A percentile compares a stretch with the other conserved stretches of the same genome.
Conservation (phyloP, 306 rosid genomes). For the Ammopiptanthus mongolicus region DNA sequence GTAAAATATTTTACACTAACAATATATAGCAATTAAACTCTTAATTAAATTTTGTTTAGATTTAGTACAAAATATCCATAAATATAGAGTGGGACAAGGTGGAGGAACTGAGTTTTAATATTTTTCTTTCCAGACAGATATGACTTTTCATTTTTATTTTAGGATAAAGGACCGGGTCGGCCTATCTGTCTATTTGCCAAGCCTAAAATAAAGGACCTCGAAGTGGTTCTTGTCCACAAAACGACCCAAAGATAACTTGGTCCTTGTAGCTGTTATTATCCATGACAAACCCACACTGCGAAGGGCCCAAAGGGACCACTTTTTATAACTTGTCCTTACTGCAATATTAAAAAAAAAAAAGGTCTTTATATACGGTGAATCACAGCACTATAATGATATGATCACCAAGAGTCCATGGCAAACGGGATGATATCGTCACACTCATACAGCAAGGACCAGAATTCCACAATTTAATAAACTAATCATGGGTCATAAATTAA, state of each 20-base stretch:
- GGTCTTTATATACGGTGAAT: background rate
- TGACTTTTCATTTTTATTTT: too few relatives aligned
- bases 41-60: too few relatives aligned
- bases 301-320: conserved; percentile 19
- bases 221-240: background rate
- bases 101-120: too few relatives aligned
- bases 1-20: too few relatives aligned
- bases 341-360: background rate
- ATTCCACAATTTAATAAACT: background rate
- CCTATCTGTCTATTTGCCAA: too few relatives aligned
- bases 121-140: too few relatives aligned
- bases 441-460: background rate
- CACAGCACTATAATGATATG: background rate
- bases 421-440: background rate
- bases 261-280: background rate
- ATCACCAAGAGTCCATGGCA: background rate
- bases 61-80: too few relatives aligned
- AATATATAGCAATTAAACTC: too few relatives aligned
- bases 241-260: background rate
- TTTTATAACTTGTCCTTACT: background rate
- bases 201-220: background rate
- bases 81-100: too few relatives aligned
- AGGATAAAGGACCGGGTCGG: too few relatives aligned
- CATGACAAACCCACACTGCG: background rate
- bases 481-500: background rate